Evolutionary conservation across 1,139 yeast genomes (phyloP).

Genomic region (Kazachstania sp.): DNA sequence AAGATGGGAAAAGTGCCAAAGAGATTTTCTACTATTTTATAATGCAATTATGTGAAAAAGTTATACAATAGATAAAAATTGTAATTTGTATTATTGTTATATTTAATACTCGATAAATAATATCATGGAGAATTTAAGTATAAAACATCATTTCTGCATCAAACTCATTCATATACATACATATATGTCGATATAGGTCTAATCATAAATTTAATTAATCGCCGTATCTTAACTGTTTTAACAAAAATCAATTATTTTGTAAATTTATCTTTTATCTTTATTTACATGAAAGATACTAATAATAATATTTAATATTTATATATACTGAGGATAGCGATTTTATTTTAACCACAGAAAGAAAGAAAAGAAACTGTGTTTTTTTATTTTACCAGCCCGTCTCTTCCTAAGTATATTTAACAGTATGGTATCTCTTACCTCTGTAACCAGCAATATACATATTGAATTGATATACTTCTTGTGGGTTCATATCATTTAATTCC

Average conservation of each 20-base stretch:
- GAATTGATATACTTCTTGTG: conserved; percentile 88
- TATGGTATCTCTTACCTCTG: conserved; percentile 96
- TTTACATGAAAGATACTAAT: conserved; percentile 4
- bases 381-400: background rate
- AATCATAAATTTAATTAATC: background rate
- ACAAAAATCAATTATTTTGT: background rate
- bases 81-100: background rate
- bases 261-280: conserved; percentile 2
- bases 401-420: conserved; percentile 37
- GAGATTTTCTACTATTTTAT: conserved; percentile 67
- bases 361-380: background rate
- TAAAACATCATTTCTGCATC: background rate
- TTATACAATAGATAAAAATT: background rate
- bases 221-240: too few relatives aligned
- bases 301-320: background rate
- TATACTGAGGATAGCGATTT: background rate
- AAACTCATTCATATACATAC: background rate
- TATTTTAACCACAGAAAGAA: too few relatives aligned
- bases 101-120: background rate
- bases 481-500: conserved; percentile 85
- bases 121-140: too few relatives aligned
- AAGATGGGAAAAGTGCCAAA: conserved; percentile 90
- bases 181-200: background rate
- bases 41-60: conserved; percentile 37
- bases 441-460: conserved; percentile 84